Conservation (phyloP, 805 yeast species). For the Kazachstania viticola region DNA sequence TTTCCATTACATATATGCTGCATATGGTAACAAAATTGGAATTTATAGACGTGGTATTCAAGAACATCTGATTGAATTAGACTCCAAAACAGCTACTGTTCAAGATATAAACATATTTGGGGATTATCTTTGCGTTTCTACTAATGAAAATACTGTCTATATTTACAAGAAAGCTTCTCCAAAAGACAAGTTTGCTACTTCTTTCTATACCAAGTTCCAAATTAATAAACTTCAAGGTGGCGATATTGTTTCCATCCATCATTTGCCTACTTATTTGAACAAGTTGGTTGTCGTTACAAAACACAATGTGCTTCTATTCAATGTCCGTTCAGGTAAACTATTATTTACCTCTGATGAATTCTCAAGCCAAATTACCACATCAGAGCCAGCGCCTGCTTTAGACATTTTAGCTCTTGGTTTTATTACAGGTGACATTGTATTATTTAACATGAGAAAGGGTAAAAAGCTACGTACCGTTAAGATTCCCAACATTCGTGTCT, state of each 20-base stretch:
- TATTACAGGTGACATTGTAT: constrained; percentile 48
- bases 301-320: constrained; percentile 47
- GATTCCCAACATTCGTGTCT: constrained; percentile 31
- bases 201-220: constrained; percentile 52
- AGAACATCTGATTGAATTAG: constrained; percentile 28
- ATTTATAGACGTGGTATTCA: constrained; percentile 73
- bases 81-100: constrained; percentile 29
- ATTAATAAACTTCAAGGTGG: constrained; percentile 53
- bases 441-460: constrained; percentile 61
- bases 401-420: constrained; percentile 77
- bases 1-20: constrained; percentile 73
- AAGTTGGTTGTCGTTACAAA: constrained; percentile 79
- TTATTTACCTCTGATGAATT: constrained; percentile 48
- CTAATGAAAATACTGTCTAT: constrained; percentile 33
- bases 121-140: constrained; percentile 54
- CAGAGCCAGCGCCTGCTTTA: constrained; percentile 76
- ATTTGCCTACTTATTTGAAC: constrained; percentile 87
- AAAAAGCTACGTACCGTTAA: constrained; percentile 40
- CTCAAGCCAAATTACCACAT: constrained; percentile 47
- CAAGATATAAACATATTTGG: constrained; percentile 58
- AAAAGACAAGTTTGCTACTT: constrained; percentile 38
- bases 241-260: constrained; percentile 43
- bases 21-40: constrained; percentile 60
- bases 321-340: constrained; percentile 66
- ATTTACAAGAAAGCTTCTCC: constrained; percentile 40